These are phyloP conservation scores for Acacia melanoxylon DNA, from an alignment of 306 rosid species.

Conservation along the genomic window DNA sequence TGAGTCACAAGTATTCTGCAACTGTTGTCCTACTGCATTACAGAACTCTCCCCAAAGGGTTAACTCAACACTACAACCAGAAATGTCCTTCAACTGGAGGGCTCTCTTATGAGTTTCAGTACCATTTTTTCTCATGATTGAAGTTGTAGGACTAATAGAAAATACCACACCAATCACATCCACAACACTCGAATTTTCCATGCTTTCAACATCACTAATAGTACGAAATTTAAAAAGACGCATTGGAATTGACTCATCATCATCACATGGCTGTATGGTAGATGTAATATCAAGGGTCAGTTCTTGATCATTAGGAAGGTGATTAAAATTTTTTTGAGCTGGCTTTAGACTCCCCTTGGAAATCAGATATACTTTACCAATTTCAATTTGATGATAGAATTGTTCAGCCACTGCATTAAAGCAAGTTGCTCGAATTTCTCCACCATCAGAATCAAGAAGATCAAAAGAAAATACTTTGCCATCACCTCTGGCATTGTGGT, in stretches of 20 bases:
- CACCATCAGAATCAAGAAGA: slow-evolving; percentile 78
- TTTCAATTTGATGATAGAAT: slow-evolving; percentile 69
- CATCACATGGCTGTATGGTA: slow-evolving; percentile 68
- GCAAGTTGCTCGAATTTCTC: slow-evolving; percentile 90
- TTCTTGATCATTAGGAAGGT: slow-evolving; percentile 75
- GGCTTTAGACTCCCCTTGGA: slow-evolving; percentile 75
- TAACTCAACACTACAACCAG: slow-evolving; percentile 74
- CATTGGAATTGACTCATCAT: slow-evolving; percentile 67
- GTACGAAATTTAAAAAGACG: slow-evolving; percentile 64
- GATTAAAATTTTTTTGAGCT: slow-evolving; percentile 73
- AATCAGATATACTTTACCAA: slow-evolving; percentile 69
- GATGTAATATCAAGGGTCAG: slow-evolving; percentile 64
- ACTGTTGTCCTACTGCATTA: slow-evolving; percentile 68
- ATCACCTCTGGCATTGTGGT: slow-evolving; percentile 73
- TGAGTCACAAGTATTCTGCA: slow-evolving; percentile 76
- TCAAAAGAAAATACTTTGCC: slow-evolving; percentile 95
- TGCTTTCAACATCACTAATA: slow-evolving; percentile 61
- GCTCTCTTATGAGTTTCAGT: slow-evolving; percentile 79
- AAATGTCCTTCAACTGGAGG: slow-evolving; percentile 83
- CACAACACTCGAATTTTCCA: slow-evolving; percentile 61
- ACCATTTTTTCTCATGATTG: slow-evolving; percentile 83
- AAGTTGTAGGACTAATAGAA: slow-evolving; percentile 62
- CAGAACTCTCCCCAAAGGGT: slow-evolving; percentile 85
- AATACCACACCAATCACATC: slow-evolving; percentile 83
- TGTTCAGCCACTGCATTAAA: slow-evolving; percentile 84